Conservation (phyloP, 345 rosid genomes). For the Physaria fendleri region DNA sequence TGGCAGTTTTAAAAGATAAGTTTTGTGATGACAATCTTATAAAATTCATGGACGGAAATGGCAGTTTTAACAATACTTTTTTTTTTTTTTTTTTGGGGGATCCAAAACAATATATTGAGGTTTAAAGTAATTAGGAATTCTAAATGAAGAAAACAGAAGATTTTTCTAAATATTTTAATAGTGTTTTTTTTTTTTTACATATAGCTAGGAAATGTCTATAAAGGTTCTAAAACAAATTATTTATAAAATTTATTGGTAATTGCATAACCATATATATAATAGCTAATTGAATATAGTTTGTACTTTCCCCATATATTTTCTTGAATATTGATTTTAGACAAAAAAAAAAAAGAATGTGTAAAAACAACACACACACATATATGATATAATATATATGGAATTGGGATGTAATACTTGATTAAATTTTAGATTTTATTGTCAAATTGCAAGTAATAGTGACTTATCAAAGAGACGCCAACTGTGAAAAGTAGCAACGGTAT, state of each 20-base stretch:
- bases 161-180: not conserved
- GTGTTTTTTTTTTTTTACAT: not conserved
- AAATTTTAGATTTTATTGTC: conserved; percentile 1
- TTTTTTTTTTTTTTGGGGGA: too few relatives aligned
- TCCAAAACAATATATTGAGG: not conserved
- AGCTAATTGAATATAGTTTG: not conserved
- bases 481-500: conserved; percentile 15
- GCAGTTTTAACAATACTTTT: too few relatives aligned
- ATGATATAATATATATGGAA: not conserved
- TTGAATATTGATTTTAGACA: too few relatives aligned
- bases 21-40: too few relatives aligned
- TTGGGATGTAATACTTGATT: not conserved
- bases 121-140: not conserved
- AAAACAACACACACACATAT: not conserved
- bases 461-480: conserved; percentile 15
- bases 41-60: too few relatives aligned
- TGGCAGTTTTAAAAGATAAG: too few relatives aligned
- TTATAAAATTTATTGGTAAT: not conserved
- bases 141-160: not conserved
- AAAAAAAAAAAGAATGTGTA: too few relatives aligned
- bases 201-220: not conserved
- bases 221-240: not conserved
- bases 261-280: not conserved
- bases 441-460: conserved; percentile 19
- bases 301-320: not conserved